A percentile compares a stretch with the other conserved stretches of the same genome.
phyloP scores from a whole-genome alignment of 2,329 filamentous ascomycete genomes.

The Penicillium brasilianum region DNA sequence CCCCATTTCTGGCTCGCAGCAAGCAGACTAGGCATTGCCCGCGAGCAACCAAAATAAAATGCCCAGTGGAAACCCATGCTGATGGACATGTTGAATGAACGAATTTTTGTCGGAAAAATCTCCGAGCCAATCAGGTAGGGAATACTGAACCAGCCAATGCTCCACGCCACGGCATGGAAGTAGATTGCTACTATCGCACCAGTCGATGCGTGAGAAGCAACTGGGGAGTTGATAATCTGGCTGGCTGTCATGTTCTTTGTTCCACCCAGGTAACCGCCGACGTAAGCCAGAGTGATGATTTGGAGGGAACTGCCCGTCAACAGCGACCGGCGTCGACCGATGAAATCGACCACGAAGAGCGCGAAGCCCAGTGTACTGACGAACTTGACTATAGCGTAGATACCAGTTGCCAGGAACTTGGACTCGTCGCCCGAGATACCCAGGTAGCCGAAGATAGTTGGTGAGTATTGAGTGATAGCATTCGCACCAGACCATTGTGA shows the following conservation, averaged over 20 bases:
- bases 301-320: conserved; percentile 47
- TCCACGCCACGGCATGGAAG: conserved; percentile 54
- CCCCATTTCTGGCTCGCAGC: conserved; percentile 31
- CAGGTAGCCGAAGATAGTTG: conserved; percentile 40
- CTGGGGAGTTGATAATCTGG: conserved; percentile 28
- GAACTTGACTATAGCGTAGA: conserved; percentile 54
- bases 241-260: conserved; percentile 19
- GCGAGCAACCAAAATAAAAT: conserved; percentile 45
- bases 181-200: conserved; percentile 53
- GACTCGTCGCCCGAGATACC: conserved; percentile 29
- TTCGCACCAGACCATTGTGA: conserved; percentile 54
- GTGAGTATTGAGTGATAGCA: conserved; percentile 52
- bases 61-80: conserved; percentile 51
- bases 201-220: conserved; percentile 38
- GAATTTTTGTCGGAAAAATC: conserved; percentile 53
- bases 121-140: conserved; percentile 55
- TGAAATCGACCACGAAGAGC: conserved; percentile 53
- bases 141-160: conserved; percentile 45
- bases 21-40: conserved; percentile 31
- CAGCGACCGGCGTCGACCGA: conserved; percentile 47
- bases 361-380: conserved; percentile 49
- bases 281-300: conserved; percentile 49
- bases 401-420: conserved; percentile 48
- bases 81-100: conserved; percentile 52
- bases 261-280: conserved; percentile 49